Percentiles rank a stretch among this genome's conserved stretches.
phyloP scores from a whole-genome alignment of 768 basidiomycete species.

The Leccinellum rugosiceps region DNA sequence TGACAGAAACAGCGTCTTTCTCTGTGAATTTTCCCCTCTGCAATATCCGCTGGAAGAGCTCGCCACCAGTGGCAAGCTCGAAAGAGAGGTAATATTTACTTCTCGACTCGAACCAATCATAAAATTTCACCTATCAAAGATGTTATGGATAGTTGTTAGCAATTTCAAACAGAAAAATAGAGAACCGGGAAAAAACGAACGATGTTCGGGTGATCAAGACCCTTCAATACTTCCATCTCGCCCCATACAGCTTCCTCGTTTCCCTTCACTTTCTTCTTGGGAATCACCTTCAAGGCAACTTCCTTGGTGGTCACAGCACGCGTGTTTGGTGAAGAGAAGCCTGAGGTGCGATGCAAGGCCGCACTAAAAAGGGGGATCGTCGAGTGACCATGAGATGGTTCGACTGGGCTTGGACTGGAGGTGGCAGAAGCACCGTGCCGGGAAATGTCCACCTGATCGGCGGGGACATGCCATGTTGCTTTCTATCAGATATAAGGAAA shows the following conservation, averaged over 20 bases:
- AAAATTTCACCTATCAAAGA: slow-evolving; percentile 79
- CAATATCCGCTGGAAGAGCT: slow-evolving; percentile 87
- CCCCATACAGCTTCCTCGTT: slow-evolving; percentile 86
- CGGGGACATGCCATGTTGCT: slow-evolving; percentile 76
- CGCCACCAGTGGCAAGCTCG: slow-evolving; percentile 91
- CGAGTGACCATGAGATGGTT: slow-evolving; percentile 18
- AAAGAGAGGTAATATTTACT: slow-evolving; percentile 95
- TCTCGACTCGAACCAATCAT: slow-evolving; percentile 94
- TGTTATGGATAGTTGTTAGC: background rate
- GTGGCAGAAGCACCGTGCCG: slow-evolving; percentile 55
- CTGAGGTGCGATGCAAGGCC: slow-evolving; percentile 19
- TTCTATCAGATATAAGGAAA: slow-evolving; percentile 36
- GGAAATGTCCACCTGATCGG: slow-evolving; percentile 53
- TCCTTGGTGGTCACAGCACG: slow-evolving; percentile 52
- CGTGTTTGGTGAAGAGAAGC: slow-evolving; percentile 23
- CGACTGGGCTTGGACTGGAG: slow-evolving; percentile 16
- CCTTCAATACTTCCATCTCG: slow-evolving; percentile 92
- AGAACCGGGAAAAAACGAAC: slow-evolving; percentile 40
- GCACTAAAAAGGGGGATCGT: slow-evolving; percentile 30
- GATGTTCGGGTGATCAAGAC: slow-evolving; percentile 88
- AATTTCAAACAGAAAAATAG: background rate
- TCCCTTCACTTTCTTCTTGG: slow-evolving; percentile 93
- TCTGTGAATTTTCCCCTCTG: slow-evolving; percentile 91
- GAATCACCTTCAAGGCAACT: slow-evolving; percentile 86
- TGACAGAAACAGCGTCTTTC: slow-evolving; percentile 76